Base-by-base conservation (phyloP, 306 rosid genomes). In the Bauhinia variegata region DNA sequence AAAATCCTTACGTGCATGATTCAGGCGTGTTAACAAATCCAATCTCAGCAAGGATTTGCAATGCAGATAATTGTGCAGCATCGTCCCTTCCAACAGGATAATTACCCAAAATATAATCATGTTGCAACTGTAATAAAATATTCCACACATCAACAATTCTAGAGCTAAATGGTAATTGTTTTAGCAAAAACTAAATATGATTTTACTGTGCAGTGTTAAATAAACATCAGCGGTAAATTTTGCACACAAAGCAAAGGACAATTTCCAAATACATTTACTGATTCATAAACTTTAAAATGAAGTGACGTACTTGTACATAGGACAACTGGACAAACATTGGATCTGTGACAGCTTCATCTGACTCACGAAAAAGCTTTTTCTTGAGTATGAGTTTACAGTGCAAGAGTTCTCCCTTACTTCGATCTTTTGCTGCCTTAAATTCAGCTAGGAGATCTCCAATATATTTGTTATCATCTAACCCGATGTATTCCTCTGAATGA, bases 21-120 rank as follows among this genome's bases (percentile, higher is more conserved):
- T 92, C 96, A 17, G 96, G 96, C 58, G 82, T 53, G 42, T 59
- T 72, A 53, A 84, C 63, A 70, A 82, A 84, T 70, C 96, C 98
- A 71, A 92, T 92, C 79, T 92, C 95, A 65, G 88, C 96, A 65
- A 89, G 78, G 63, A 89, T 89, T 78, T 92, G 98, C 78, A 92
- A 74, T 55, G 98, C 96, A 61, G 98, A 92, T 60, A 92, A 83
- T 79, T 85, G 91, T 8, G 95, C 85, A 54, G 98, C 96, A 77
- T 92, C 98, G 6, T 89, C 97, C 51, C 92, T 85, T 79, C 97
- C 96, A 68, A 92, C 88, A 59, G 97, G 97, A 80, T 89, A 92
- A 70, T 92, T 89, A 7, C 97, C 97, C 82, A 84, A 78, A 78
- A 89, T 80, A 78, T 92, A 92, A 86, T 92, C 98, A 77, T 89